These are phyloP conservation scores for Colletotrichum sidae DNA, from an alignment of 2,329 filamentous ascomycete genomes.

Conservation along the genomic window DNA sequence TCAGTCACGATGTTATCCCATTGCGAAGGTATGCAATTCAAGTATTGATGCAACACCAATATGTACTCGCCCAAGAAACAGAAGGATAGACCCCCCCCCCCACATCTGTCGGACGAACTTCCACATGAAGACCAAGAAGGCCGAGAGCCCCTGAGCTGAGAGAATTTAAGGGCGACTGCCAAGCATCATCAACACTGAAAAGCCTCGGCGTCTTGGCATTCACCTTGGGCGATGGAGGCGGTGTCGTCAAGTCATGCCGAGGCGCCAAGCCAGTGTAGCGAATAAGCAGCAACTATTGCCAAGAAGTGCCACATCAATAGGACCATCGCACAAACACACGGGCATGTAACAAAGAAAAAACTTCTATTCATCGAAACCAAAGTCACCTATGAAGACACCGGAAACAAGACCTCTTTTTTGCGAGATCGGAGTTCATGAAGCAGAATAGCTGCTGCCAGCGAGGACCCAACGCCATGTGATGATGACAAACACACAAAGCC, in stretches of 20 bases:
- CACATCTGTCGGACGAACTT: too few relatives aligned
- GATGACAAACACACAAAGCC: slow-evolving; percentile 29
- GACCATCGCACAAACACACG: neutral
- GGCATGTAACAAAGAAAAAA: neutral
- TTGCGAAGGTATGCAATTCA: too few relatives aligned
- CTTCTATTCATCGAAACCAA: slow-evolving; percentile 28
- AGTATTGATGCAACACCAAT: too few relatives aligned
- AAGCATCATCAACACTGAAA: neutral
- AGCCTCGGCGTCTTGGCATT: neutral
- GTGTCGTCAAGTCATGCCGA: neutral
- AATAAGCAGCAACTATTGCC: neutral
- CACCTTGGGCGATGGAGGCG: neutral
- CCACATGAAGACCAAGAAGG: neutral
- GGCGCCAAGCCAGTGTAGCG: slow-evolving; percentile 9
- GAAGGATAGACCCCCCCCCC: too few relatives aligned
- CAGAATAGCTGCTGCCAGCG: slow-evolving; percentile 30
- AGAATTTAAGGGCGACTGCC: neutral
- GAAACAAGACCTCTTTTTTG: slow-evolving; percentile 19
- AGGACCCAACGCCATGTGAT: slow-evolving; percentile 36
- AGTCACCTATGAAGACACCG: slow-evolving; percentile 10
- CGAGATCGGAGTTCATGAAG: slow-evolving; percentile 29
- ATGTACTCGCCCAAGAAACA: too few relatives aligned
- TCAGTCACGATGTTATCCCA: too few relatives aligned
- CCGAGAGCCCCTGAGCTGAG: neutral
- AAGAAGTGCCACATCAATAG: slow-evolving; percentile 1